Base-by-base conservation (phyloP, 495 filamentous ascomycete species). In the Podospora fimiseda region DNA sequence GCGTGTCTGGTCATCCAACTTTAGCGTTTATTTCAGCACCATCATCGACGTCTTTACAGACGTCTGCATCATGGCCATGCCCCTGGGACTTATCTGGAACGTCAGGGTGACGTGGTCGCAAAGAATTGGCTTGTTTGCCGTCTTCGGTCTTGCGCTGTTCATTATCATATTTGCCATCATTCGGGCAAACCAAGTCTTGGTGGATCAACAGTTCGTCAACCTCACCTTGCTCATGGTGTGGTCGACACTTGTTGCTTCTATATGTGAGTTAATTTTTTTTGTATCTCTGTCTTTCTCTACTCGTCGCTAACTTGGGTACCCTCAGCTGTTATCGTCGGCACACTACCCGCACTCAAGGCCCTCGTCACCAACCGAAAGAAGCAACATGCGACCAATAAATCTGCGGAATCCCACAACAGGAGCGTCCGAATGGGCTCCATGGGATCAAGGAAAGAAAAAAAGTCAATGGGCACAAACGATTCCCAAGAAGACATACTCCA, bases 121-220 rank as follows among this genome's bases (percentile, higher is more conserved):
- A 46, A 80, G 79, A 57, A 13, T 70, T 13, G 75, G 70, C 15
- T 65, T 80, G 36, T 69, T 70, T 9, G 68, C 63, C 15, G 60
- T 79, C 11, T 80, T 80, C 57, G 70, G 71, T 42, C 63, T 78
- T 9, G 69, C 75, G 46, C 70, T 78, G 46, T 58, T 80, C 53
- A 78, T 77, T 63, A 77, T 80, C 37, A 50, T 69, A 14, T 72
- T 80, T 40, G 68, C 77, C 33, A 69, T 74, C 55, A 71, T 80
- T 52, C 74, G 77, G 13, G 74, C 67, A 9, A 61, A 65, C 52
- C 63, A 71, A 57, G 56, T 66, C 51, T 18, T 73, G 43, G 66
- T 60, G 11, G 52, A 58, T 20, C 44, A 62, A 50, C 53, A 57
- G 27, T 69, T 69, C 51, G 65, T 68, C 53, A 61, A 70, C 58